phyloP scores from a whole-genome alignment of 768 basidiomycete genomes.

The Termitomyces titanicus region DNA sequence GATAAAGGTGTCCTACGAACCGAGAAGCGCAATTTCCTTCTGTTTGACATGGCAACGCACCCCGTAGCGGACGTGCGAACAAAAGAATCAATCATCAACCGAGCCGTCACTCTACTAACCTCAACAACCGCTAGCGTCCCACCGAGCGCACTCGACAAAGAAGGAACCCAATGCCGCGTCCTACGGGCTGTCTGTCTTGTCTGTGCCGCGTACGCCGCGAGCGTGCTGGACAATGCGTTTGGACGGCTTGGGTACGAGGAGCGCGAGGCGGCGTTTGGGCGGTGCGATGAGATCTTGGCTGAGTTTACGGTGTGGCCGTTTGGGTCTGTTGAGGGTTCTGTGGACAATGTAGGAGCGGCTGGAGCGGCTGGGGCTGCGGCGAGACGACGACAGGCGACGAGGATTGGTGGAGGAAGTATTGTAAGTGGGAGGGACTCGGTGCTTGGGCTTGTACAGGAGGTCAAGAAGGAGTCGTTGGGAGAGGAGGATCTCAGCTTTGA shows the following conservation, averaged over 20 bases:
- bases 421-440: constrained; percentile 58
- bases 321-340: constrained; percentile 31
- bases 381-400: constrained; percentile 32
- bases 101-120: constrained; percentile 76
- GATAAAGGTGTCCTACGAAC: constrained; percentile 99
- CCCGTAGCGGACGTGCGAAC: constrained; percentile 91
- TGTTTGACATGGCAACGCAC: constrained; percentile 99
- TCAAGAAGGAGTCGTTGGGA: constrained; percentile 61
- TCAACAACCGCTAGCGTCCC: constrained; percentile 81
- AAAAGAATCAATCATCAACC: constrained; percentile 80
- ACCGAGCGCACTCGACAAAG: constrained; percentile 65
- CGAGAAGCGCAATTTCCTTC: constrained; percentile 96
- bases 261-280: constrained; percentile 86
- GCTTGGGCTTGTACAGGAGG: constrained; percentile 71
- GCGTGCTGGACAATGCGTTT: constrained; percentile 93
- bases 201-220: constrained; percentile 91
- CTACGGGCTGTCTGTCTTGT: constrained; percentile 81
- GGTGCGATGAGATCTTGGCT: constrained; percentile 91
- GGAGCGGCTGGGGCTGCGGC: constrained; percentile 29
- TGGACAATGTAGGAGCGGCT: constrained; percentile 13
- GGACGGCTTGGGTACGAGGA: constrained; percentile 88
- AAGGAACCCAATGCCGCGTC: constrained; percentile 77
- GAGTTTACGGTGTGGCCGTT: constrained; percentile 94
- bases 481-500: constrained; percentile 88
- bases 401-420: constrained; percentile 45